phyloP scores from a whole-genome alignment of 164 flowering plant genomes.

The Annona squamosa region DNA sequence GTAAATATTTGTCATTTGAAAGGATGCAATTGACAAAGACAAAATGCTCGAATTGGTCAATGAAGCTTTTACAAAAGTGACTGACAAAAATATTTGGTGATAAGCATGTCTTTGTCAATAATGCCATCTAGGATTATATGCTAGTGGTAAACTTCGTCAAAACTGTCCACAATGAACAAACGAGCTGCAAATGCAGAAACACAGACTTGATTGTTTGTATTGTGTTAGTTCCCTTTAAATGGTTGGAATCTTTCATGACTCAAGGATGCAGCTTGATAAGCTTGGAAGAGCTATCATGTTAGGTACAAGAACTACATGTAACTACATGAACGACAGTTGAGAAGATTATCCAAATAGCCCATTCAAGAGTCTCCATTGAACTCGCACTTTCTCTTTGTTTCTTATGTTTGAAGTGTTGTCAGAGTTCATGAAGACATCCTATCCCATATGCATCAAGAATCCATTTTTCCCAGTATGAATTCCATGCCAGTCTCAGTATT shows the following conservation, averaged over 20 bases:
- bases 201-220: neutral
- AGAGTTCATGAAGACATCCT: neutral
- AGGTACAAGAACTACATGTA: neutral
- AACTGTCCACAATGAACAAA: neutral
- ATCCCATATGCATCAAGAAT: neutral
- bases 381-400: too few species aligned
- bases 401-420: too few species aligned
- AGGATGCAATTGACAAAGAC: neutral
- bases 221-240: neutral
- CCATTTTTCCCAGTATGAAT: neutral
- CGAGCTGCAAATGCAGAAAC: neutral
- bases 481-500: neutral
- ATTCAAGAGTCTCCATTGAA: neutral
- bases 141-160: neutral
- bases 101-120: neutral
- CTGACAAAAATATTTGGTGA: neutral
- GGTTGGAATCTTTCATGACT: neutral
- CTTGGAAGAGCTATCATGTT: neutral
- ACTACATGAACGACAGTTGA: neutral
- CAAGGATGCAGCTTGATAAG: neutral
- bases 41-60: too few species aligned
- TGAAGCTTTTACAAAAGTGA: neutral
- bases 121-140: neutral
- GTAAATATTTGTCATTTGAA: neutral
- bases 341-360: neutral